Evolutionary conservation across 2,329 filamentous ascomycete genomes (phyloP), one percentile per base, ranked within the genome.

Genomic region (Dactylellina haptotyla): DNA sequence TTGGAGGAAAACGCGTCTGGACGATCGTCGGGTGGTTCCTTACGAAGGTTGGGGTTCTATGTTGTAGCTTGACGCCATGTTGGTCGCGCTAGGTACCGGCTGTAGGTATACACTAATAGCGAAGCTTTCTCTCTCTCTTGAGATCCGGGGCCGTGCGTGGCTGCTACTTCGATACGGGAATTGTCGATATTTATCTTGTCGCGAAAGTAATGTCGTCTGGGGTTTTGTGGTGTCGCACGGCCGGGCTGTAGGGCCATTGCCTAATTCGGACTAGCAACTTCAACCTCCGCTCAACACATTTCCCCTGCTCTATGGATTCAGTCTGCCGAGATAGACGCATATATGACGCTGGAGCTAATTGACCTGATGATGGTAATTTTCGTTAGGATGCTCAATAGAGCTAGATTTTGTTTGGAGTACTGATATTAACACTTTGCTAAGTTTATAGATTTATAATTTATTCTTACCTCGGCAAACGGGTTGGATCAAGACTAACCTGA

Each of bases 41-140:
- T 46, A 72, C 67, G 59, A 65, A 28, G 67, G 67, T 45, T 72
- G 67, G 1, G 70, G 70, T 50, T 74, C 70, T 32, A 74, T 66
- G n/a, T 63, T 74, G 53, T 74, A 74, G 25, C 56, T 66, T 8
- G 70, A 56, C 20, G 70, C 70, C 70, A 74, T 74, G 59, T 10
- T 48, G 46, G 5, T 20, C n/a, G 14, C 37, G 34, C 26, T 14
- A 34, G 39, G n/a, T 18, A 12, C 48, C 25, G 4, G 48, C 12
- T 14, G 20, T 12, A n/a, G 16, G 20, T 26, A 20, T n/a, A 10
- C 34, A 23, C 4, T 45, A 12, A 18, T 43, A 28, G 12, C 2
- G 37, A n/a, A 41, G 14, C 18, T n/a, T 12, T 41, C 37, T 4
- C n/a, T n/a, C 14, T 41, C 37, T 41, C 37, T n/a, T n/a, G n/a